Base-by-base conservation (phyloP, 768 basidiomycete species). In the Cystofilobasidium capitatum region DNA sequence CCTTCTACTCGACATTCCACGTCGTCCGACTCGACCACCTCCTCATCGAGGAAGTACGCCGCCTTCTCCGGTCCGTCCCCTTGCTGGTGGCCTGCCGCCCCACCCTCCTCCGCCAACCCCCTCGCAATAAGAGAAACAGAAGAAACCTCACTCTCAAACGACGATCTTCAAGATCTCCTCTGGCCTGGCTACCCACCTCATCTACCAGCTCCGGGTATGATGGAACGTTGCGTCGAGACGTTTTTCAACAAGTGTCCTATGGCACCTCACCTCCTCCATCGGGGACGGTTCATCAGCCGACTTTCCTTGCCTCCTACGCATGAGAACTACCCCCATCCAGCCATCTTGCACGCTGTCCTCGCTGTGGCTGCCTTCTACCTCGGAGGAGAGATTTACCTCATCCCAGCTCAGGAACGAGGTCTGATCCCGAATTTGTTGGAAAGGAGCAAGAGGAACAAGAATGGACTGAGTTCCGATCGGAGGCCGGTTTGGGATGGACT, bases 301-400 rank as follows among this genome's bases (percentile, higher is more conserved):
- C 81, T 91, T 49, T 77, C 82, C 0, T 77, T 88, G 10, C 83
- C 86, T 0, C 85, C 86, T 0, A 81, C 79, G 29, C 86, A 89
- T 71, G 82, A 84, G 3, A 83, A 85, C 65, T 93, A 90, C 72
- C 90, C 90, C 12, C 80, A 82, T 36, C 74, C 82, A 14, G 81
- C 86, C 13, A 77, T 91, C 51, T 81, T 93, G 0, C 90, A 93
- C 73, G 88, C 88, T 22, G 87, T 93, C 57, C 89, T 88, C 76
- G 89, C 89, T 1, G 80, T 86, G 36, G 86, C 87, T 22, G 85
- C 88, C 67, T 77, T 86, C 29, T 89, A 89, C 24, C 49, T 51
- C 17, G 49, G 49, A n/a, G n/a, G n/a, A n/a, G 49, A 51, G 12
- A 51, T 51, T 29, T 24, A 51, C 16, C 49, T 51, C 49, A 20